Evolutionary conservation across 148 eudicot genomes (phyloP).

Genomic region (Rhododendron griersonianum): DNA sequence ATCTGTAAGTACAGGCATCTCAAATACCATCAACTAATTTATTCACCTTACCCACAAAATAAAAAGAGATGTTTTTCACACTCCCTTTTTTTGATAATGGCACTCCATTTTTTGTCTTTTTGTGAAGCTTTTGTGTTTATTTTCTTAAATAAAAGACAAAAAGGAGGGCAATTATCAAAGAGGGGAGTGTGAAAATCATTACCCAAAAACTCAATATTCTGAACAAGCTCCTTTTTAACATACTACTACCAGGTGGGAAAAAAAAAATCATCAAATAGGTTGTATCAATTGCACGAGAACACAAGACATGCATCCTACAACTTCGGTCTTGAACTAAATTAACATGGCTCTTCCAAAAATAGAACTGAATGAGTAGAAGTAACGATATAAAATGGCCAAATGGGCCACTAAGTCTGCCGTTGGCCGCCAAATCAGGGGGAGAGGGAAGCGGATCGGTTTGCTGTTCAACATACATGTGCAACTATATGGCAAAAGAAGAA

Average conservation of each 20-base stretch:
- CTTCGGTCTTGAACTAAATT: neutral
- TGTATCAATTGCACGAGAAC: neutral
- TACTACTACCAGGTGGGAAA: neutral
- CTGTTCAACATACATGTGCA: neutral
- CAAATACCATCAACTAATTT: neutral
- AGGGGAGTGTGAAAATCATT: neutral
- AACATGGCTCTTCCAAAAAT: neutral
- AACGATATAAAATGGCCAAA: neutral
- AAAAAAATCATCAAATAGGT: neutral
- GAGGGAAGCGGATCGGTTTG: neutral
- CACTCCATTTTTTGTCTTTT: neutral
- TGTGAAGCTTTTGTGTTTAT: neutral
- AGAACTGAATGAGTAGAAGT: neutral
- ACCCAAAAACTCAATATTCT: neutral
- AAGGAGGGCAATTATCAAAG: neutral
- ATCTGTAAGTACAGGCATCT: neutral
- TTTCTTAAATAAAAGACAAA: neutral
- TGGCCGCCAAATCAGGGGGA: neutral
- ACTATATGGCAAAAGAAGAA: neutral
- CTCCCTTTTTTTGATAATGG: neutral
- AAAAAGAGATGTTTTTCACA: neutral
- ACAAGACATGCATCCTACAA: neutral
- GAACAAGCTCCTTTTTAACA: neutral
- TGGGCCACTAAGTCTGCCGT: neutral
- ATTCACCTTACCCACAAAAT: neutral